Evolutionary conservation across 805 yeast species (phyloP).

Genomic region (Saturnispora bothae): DNA sequence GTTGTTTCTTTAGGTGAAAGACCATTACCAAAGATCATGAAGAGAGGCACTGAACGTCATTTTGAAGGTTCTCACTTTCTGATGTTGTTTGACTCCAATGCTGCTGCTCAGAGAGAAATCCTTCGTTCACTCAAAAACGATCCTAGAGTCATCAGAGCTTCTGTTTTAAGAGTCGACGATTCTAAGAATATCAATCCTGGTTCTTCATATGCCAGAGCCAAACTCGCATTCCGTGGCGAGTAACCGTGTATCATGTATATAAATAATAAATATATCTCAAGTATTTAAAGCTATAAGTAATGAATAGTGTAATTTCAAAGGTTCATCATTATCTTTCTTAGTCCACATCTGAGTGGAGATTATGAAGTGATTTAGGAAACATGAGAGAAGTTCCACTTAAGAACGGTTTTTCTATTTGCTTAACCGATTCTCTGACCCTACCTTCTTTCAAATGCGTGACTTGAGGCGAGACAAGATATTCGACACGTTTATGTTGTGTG

Average conservation of each 20-base stretch:
- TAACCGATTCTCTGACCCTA: constrained; percentile 20
- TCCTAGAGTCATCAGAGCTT: constrained; percentile 81
- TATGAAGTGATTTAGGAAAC: too few relatives aligned
- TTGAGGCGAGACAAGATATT: constrained; percentile 14
- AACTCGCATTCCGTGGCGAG: constrained; percentile 15
- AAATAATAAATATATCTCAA: neutral
- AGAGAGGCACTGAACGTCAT: constrained; percentile 80
- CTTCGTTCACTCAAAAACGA: constrained; percentile 71
- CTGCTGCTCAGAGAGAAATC: constrained; percentile 80
- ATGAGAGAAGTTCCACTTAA: constrained; percentile 1
- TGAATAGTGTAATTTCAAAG: too few relatives aligned
- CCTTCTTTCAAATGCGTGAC: constrained; percentile 17
- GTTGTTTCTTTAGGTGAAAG: constrained; percentile 70
- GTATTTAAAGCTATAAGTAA: too few relatives aligned
- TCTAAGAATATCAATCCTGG: constrained; percentile 43
- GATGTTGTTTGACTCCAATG: constrained; percentile 77
- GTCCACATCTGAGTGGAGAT: too few relatives aligned
- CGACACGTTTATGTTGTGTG: neutral
- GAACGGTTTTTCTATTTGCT: constrained; percentile 13
- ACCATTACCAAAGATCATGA: constrained; percentile 69
- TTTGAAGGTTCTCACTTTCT: constrained; percentile 84
- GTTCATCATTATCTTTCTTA: too few relatives aligned
- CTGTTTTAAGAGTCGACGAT: constrained; percentile 54
- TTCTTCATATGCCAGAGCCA: constrained; percentile 42
- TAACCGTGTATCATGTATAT: neutral